Base-by-base conservation (phyloP, 169 alveolate genomes). In the Plasmodium gonderi region DNA sequence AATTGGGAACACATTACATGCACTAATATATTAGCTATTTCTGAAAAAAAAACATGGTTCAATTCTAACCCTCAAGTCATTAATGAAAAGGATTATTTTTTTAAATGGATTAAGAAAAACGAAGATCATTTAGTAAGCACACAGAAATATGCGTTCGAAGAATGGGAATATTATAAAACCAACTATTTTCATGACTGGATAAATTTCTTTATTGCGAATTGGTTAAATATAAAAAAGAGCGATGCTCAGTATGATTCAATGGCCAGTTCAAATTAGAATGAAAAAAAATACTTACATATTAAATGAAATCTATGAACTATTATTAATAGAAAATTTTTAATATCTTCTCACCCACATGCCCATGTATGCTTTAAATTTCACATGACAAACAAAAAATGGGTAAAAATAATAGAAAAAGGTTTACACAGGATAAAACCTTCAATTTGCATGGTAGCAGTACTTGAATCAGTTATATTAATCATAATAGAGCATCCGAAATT, bases 41-140 rank as follows among this genome's bases (percentile, higher is more conserved):
- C 81, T 36, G 65, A 75, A 31, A 75, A 75, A 75, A 75, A 31
- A 75, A 8, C 33, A 9, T 75, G 81, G 81, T 75, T 75, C 64
- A 75, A 31, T 11, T 75, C 51, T 44, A 75, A 40, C 11, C 49
- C 45, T 23, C 81, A 75, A 42, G 12, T 75, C 31, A 75, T 75
- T 3, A 45, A 40, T 20, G 81, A 75, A 75, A 40, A 31, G 64
- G 81, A 75, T 17, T 20, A 11, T 29, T 38, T 75, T 4, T 5
- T 75, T 31, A 26, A 40, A 29, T 75, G 67, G 64, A 20, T 75
- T 45, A 40, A 40, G 64, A 42, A 75, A 40, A 75, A 75, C 29
- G 81, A 75, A 75, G 67, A 42, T 75, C 31, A 17, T 14, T 42
- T 75, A 33, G 31, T 2, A 17, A 75, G 14, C 5, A 31, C n/a